Evolutionary conservation across 805 yeast genomes (phyloP).

Genomic region (Barnettozyma californica): DNA sequence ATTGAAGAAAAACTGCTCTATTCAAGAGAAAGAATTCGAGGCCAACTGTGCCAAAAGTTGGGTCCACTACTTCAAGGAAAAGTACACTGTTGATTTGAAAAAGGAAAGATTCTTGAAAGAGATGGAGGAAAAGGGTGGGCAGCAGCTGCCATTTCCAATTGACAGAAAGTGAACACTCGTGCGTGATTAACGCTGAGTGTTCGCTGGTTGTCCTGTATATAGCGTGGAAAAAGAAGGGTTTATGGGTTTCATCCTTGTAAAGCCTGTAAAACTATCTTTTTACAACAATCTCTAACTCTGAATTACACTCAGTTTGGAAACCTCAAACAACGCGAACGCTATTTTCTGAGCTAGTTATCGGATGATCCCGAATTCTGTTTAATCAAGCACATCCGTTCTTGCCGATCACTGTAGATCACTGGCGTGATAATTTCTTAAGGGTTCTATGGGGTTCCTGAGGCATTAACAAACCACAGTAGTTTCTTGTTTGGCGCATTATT

Average conservation of each 20-base stretch:
- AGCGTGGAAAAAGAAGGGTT: neutral
- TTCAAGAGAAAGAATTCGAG: conserved; percentile 53
- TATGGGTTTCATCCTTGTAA: neutral
- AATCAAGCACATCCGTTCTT: too few species aligned
- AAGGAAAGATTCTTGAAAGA: conserved; percentile 63
- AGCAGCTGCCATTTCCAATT: conserved; percentile 24
- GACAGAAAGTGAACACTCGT: conserved; percentile 9
- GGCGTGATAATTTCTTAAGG: too few species aligned
- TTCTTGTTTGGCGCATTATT: too few species aligned
- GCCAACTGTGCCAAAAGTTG: conserved; percentile 80
- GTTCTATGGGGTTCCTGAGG: too few species aligned
- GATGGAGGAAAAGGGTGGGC: conserved; percentile 62
- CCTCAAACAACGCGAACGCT: too few species aligned
- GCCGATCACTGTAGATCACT: too few species aligned
- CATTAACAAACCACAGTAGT: too few species aligned
- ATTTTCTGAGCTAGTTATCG: too few species aligned
- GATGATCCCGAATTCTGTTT: too few species aligned
- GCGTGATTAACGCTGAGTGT: neutral
- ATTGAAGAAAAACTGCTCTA: conserved; percentile 53
- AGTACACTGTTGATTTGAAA: conserved; percentile 70
- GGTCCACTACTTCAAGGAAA: conserved; percentile 88
- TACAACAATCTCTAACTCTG: too few species aligned
- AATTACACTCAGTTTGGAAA: too few species aligned
- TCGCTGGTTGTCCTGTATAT: neutral
- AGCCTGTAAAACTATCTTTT: too few species aligned